A percentile compares a stretch with the other conserved stretches of the same genome.
Evolutionary conservation across 2,329 filamentous ascomycete genomes (phyloP).

Genomic region (Claviceps citrina): DNA sequence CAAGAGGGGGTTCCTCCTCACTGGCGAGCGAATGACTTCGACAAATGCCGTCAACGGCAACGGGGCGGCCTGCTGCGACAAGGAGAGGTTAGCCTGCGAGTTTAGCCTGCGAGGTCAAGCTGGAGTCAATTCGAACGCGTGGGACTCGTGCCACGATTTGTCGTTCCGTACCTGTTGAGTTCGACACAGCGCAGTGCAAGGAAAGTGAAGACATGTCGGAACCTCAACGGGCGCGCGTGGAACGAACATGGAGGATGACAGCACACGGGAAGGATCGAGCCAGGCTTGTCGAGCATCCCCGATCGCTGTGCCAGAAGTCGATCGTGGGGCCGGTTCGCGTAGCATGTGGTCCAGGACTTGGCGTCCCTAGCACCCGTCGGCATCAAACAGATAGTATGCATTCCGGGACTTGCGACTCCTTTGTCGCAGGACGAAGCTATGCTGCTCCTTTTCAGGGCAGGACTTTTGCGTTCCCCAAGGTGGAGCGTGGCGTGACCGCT

Average conservation of each 20-base stretch:
- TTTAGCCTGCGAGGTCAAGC: neutral
- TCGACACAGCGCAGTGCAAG: too few species aligned
- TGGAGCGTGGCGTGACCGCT: too few species aligned
- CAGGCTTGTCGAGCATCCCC: neutral
- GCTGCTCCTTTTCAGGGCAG: too few species aligned
- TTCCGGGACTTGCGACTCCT: neutral
- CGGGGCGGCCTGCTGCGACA: neutral
- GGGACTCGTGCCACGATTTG: too few species aligned
- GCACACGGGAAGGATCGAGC: neutral
- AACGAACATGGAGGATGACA: neutral
- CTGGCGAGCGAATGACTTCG: neutral
- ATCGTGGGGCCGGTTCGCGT: neutral
- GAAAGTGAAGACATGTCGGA: neutral
- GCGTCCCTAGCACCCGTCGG: neutral
- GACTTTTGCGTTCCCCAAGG: too few species aligned
- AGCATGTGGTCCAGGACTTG: neutral
- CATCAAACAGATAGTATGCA: neutral
- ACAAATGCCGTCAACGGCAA: neutral
- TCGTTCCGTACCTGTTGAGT: neutral
- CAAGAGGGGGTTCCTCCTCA: too few species aligned
- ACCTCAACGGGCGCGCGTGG: neutral
- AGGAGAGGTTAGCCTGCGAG: neutral
- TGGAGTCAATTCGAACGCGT: too few species aligned
- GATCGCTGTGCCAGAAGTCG: neutral
- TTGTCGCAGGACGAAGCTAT: too few species aligned